Evolutionary conservation across 192 early-diverging fungal genomes (phyloP), one percentile per base, ranked within the genome.

Genomic region (Geranomyces variabilis): DNA sequence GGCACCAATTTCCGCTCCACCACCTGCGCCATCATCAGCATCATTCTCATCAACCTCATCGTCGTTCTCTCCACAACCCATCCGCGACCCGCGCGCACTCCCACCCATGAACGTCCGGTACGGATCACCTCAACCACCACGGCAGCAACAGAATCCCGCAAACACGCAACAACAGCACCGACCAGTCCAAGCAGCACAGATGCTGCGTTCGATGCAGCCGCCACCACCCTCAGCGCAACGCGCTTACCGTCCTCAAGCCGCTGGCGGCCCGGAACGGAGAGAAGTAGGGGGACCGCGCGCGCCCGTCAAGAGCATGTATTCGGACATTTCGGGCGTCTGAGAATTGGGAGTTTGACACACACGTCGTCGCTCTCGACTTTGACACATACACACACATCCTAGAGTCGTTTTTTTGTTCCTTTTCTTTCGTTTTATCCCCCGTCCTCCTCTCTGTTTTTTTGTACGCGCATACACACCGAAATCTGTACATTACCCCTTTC

Each of bases 261-360:
- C 22, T 14, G 51, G 19, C 51, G 51, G 19, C 14, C 19, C 12
- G 26, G 14, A 14, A 24, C 56, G 24, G 9, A 12, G 10, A 28
- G 56, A 12, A 21, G 10, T 12, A 14, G 24, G 10, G 2, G 58
- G 58, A 19, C 5, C 9, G 5, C 33, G 41, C 5, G n/a, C 3
- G 13, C 63, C 63, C 1, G 43, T 21, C 1, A 41, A 46, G 41
- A 64, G 63, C 63, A 46, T 64, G 17, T 64, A 64, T 36, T 64
- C 63, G 1, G 63, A 60, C 17, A n/a, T 53, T 15, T 53, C 36
- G 5, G 36, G 36, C 36, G 36, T 41, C 3, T 41, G 10, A 41
- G 36, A 7, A 41, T 41, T 7, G 10, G 36, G 10, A 41, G n/a
- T n/a, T n/a, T n/a, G n/a, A n/a, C n/a, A n/a, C n/a, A n/a, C n/a